A percentile compares a stretch with the other conserved stretches of the same genome.
These are phyloP conservation scores for Pleurotus giganteus DNA, from an alignment of 768 basidiomycete species.

Conservation along the genomic window DNA sequence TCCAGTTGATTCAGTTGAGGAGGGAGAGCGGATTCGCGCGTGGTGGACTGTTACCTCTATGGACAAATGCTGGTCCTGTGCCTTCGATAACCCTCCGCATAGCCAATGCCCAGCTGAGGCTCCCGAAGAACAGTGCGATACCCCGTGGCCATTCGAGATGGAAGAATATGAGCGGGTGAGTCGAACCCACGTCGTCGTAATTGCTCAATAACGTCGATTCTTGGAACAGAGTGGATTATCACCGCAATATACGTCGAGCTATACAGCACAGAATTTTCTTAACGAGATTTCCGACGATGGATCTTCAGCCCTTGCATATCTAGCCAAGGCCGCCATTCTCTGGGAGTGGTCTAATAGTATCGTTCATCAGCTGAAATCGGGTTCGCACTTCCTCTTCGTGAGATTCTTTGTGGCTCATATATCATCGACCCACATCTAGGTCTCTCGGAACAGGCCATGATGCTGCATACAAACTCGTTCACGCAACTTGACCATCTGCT, in stretches of 20 bases:
- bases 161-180: slow-evolving; percentile 32
- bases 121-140: slow-evolving; percentile 25
- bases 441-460: not conserved
- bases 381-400: slow-evolving; percentile 19
- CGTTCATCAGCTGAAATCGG: slow-evolving; percentile 22
- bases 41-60: slow-evolving; percentile 34
- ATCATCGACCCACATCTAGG: not conserved
- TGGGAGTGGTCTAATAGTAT: slow-evolving; percentile 31
- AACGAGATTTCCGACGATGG: slow-evolving; percentile 18
- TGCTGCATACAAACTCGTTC: slow-evolving; percentile 14
- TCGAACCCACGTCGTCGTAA: not conserved
- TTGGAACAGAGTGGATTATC: slow-evolving; percentile 15
- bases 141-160: slow-evolving; percentile 37
- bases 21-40: slow-evolving; percentile 35
- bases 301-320: slow-evolving; percentile 19
- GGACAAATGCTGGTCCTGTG: slow-evolving; percentile 42
- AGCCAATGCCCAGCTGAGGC: slow-evolving; percentile 9
- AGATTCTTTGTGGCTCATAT: not conserved
- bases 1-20: slow-evolving; percentile 19
- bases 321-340: slow-evolving; percentile 27
- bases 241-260: slow-evolving; percentile 18
- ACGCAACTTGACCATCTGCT: slow-evolving; percentile 20
- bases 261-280: slow-evolving; percentile 21
- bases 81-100: slow-evolving; percentile 33
- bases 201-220: not conserved